phyloP scores from a whole-genome alignment of 257 asterid species.

The Linaria vulgaris region DNA sequence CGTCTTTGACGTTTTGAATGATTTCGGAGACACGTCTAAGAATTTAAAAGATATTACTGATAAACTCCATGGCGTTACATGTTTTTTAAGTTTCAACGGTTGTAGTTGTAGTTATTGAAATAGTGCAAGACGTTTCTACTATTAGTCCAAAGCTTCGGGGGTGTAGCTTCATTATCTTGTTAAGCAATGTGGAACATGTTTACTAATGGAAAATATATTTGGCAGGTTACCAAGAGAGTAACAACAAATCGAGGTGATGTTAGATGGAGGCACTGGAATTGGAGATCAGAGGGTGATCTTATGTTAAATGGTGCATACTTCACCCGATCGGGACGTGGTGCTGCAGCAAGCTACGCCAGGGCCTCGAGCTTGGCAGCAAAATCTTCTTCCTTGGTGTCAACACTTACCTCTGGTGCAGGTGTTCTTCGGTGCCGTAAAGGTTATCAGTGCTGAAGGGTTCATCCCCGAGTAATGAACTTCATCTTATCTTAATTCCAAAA shows the following conservation, averaged over 20 bases:
- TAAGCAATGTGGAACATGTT: no score
- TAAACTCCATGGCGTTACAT: no score
- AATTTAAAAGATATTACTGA: no score
- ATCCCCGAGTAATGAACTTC: not conserved
- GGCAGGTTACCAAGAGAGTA: constrained; percentile 80
- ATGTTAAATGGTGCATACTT: constrained; percentile 91
- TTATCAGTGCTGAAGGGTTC: constrained; percentile 42
- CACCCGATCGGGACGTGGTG: constrained; percentile 66
- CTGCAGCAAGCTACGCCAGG: constrained; percentile 69
- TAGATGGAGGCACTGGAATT: constrained; percentile 80
- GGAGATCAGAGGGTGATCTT: constrained; percentile 94
- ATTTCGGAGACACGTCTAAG: no score
- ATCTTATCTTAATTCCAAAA: constrained; percentile 2
- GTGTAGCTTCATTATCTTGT: no score
- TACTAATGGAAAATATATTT: not conserved
- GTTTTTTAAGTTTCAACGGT: no score
- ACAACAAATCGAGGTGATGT: constrained; percentile 24
- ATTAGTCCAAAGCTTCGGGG: no score
- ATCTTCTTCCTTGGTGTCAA: constrained; percentile 63
- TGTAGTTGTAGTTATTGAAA: no score
- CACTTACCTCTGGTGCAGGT: constrained; percentile 73
- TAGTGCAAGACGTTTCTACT: no score
- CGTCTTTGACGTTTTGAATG: no score
- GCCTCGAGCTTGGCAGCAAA: constrained; percentile 90
- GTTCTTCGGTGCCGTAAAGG: constrained; percentile 64